Conservation (phyloP, 441 rosid genomes). For the Pelargonium citronellum region DNA sequence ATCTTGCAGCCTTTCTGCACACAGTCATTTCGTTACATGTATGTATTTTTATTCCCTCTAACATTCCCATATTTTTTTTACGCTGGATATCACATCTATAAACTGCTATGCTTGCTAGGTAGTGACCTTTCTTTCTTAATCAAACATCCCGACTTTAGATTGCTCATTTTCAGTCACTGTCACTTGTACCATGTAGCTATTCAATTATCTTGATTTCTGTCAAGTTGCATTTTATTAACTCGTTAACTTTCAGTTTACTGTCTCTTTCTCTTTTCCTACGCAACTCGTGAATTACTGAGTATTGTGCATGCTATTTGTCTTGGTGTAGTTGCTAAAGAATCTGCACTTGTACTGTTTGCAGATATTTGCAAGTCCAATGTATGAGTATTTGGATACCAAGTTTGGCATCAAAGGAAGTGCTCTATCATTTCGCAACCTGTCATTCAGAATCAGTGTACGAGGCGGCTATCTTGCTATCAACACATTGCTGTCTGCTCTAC, state of each 20-base stretch:
- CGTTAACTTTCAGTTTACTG: too few species aligned
- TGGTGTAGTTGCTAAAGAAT: too few species aligned
- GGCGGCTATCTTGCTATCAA: slow-evolving; percentile 67
- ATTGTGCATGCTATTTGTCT: too few species aligned
- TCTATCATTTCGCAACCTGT: slow-evolving; percentile 43
- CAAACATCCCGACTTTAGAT: too few species aligned
- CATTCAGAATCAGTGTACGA: slow-evolving; percentile 56
- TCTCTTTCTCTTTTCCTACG: too few species aligned
- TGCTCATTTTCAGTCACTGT: too few species aligned
- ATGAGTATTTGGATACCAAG: slow-evolving; percentile 78
- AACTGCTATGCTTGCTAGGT: background rate
- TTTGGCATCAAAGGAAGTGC: slow-evolving; percentile 67
- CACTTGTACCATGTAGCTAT: too few species aligned
- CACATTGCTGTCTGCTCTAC: slow-evolving; percentile 68
- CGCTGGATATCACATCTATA: background rate
- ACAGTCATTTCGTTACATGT: slow-evolving; percentile 81
- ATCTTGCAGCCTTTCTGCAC: slow-evolving; percentile 73
- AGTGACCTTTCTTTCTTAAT: too few species aligned
- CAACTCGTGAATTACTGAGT: too few species aligned
- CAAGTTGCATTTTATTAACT: too few species aligned
- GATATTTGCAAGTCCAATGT: slow-evolving; percentile 91
- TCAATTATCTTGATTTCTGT: too few species aligned
- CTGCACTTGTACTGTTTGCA: slow-evolving; percentile 17
- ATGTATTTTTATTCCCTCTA: slow-evolving; percentile 14
- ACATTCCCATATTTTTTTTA: background rate